A percentile compares a stretch with the other conserved stretches of the same genome.
Evolutionary conservation across 192 early-diverging fungal species (phyloP).

Genomic region (Spizellomyces punctatus): DNA sequence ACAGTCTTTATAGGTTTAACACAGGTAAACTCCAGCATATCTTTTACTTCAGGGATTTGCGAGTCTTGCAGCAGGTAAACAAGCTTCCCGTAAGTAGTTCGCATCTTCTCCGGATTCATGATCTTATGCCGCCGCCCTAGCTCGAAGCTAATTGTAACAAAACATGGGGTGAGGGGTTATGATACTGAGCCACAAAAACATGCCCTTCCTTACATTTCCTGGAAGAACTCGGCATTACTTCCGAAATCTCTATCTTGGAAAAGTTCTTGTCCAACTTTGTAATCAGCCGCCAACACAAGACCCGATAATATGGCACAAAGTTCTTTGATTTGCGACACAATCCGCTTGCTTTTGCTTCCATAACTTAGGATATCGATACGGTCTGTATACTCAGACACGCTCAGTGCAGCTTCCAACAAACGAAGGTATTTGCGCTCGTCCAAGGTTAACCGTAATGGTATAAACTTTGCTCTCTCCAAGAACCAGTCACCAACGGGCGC

Average conservation of each 20-base stretch:
- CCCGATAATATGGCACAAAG: constrained; percentile 94
- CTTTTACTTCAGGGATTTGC: constrained; percentile 58
- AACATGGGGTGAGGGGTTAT: background rate
- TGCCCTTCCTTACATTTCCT: constrained; percentile 40
- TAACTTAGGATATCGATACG: constrained; percentile 80
- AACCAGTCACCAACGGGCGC: constrained; percentile 76
- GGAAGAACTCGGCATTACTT: constrained; percentile 52
- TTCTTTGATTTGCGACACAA: constrained; percentile 93
- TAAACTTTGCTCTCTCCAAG: constrained; percentile 85
- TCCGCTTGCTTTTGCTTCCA: constrained; percentile 80
- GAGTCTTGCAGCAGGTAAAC: constrained; percentile 82
- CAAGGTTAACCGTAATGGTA: constrained; percentile 87
- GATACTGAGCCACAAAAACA: background rate
- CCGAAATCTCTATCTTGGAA: constrained; percentile 55
- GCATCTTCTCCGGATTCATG: constrained; percentile 92
- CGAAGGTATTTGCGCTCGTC: constrained; percentile 92
- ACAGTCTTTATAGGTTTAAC: constrained; percentile 92
- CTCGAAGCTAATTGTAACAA: constrained; percentile 39
- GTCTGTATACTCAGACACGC: constrained; percentile 89
- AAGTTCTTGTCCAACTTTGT: constrained; percentile 52
- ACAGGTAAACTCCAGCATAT: constrained; percentile 78
- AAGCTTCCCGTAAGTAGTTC: constrained; percentile 93
- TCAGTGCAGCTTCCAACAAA: constrained; percentile 91
- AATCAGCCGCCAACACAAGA: constrained; percentile 72
- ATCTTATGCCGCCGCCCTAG: constrained; percentile 59